Conservation (phyloP, 768 basidiomycete genomes). For the Saitozyma sp. region DNA sequence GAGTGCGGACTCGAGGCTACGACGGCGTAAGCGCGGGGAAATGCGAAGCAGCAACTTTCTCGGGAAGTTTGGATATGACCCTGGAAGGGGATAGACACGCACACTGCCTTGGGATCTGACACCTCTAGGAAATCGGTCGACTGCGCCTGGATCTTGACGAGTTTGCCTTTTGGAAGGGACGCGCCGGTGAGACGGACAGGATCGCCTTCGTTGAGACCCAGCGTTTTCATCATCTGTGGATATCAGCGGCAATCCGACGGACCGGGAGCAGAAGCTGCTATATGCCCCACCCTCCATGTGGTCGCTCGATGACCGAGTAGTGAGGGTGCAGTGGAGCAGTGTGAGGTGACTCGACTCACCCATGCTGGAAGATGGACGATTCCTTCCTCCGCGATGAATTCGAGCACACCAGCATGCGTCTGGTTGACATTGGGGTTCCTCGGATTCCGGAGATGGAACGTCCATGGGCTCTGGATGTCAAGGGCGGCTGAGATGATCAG, state of each 20-base stretch:
- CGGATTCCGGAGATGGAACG: constrained; percentile 93
- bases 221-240: constrained; percentile 86
- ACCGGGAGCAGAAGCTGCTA: neutral
- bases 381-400: constrained; percentile 98
- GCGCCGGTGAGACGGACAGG: constrained; percentile 88
- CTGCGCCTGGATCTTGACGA: constrained; percentile 96
- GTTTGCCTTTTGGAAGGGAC: constrained; percentile 84
- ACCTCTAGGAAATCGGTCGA: constrained; percentile 92
- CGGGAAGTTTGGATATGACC: neutral
- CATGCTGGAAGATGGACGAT: constrained; percentile 93
- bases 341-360: constrained; percentile 54
- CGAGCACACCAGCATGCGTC: constrained; percentile 95
- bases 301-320: neutral
- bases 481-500: constrained; percentile 59
- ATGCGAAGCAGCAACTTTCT: constrained; percentile 1
- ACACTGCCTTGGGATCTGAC: constrained; percentile 97
- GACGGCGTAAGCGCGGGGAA: neutral
- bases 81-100: constrained; percentile 52
- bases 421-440: constrained; percentile 70
- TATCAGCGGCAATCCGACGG: constrained; percentile 19
- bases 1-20: constrained; percentile 87
- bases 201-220: constrained; percentile 90
- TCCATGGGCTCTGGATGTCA: constrained; percentile 90
- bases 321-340: neutral
- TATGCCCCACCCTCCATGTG: no score